phyloP scores from a whole-genome alignment of 441 rosid species.

The Omphalea diandra region DNA sequence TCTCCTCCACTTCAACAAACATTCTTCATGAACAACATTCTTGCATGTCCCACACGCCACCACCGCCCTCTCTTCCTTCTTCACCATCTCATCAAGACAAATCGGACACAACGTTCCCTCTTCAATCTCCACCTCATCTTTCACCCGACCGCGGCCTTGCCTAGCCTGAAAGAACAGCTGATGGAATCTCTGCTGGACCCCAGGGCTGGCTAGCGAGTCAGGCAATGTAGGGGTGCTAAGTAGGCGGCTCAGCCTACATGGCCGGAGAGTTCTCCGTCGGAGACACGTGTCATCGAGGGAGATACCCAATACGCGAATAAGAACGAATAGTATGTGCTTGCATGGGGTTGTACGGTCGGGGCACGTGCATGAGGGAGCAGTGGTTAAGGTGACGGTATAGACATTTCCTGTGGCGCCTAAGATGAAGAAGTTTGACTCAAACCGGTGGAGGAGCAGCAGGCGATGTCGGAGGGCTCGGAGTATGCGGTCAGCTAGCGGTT shows the following conservation, averaged over 20 bases:
- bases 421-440: conserved; percentile 56
- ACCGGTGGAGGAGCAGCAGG: conserved; percentile 67
- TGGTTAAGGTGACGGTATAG: conserved; percentile 57
- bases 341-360: conserved; percentile 80
- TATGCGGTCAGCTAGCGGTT: conserved; percentile 57
- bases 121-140: conserved; percentile 26
- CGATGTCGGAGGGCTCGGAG: conserved; percentile 65
- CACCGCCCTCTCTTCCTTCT: conserved; percentile 36
- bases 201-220: conserved; percentile 49
- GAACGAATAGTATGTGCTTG: conserved; percentile 75
- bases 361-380: conserved; percentile 72
- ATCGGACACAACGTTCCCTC: conserved; percentile 62
- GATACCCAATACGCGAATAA: conserved; percentile 67
- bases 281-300: conserved; percentile 62
- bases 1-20: conserved; percentile 69
- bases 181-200: conserved; percentile 58
- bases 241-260: conserved; percentile 53
- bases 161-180: conserved; percentile 40
- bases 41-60: conserved; percentile 63
- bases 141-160: conserved; percentile 4
- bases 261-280: conserved; percentile 55
- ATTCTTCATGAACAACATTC: conserved; percentile 72
- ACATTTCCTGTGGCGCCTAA: conserved; percentile 87
- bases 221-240: conserved; percentile 43
- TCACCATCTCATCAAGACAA: conserved; percentile 67